Evolutionary conservation across 2,329 filamentous ascomycete species (phyloP).

Genomic region (Aureobasidium zeae): DNA sequence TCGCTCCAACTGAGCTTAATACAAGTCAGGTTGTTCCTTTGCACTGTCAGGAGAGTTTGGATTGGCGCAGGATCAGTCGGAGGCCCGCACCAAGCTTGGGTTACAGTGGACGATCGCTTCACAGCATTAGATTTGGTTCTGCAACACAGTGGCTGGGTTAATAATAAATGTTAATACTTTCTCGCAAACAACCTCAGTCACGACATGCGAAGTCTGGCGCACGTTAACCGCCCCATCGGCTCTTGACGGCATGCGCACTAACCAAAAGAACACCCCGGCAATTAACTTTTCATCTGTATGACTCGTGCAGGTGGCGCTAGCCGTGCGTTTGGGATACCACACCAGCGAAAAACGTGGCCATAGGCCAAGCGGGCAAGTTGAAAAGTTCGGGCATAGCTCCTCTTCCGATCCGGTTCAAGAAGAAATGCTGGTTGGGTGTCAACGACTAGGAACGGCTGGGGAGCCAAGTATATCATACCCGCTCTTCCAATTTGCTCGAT

Average conservation of each 20-base stretch:
- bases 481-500: no score
- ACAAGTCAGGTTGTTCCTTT: slow-evolving; percentile 10
- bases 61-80: slow-evolving; percentile 7
- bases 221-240: neutral
- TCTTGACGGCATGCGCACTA: slow-evolving; percentile 8
- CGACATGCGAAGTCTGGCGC: neutral
- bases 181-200: no score
- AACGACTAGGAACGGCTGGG: no score
- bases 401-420: neutral
- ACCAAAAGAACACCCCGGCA: neutral
- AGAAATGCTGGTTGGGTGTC: slow-evolving; percentile 4
- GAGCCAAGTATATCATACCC: no score
- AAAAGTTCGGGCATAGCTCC: neutral
- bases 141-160: neutral
- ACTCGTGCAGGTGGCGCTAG: slow-evolving; percentile 4
- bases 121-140: neutral
- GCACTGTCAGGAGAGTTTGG: slow-evolving; percentile 6
- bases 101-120: slow-evolving; percentile 2
- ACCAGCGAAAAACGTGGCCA: no score
- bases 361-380: slow-evolving; percentile 2
- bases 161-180: slow-evolving; percentile 5
- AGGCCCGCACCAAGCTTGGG: slow-evolving; percentile 10
- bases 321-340: neutral
- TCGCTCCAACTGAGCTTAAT: slow-evolving; percentile 9
- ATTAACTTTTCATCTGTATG: slow-evolving; percentile 2